Conservation (phyloP, 345 rosid genomes). For the Salix purpurea region DNA sequence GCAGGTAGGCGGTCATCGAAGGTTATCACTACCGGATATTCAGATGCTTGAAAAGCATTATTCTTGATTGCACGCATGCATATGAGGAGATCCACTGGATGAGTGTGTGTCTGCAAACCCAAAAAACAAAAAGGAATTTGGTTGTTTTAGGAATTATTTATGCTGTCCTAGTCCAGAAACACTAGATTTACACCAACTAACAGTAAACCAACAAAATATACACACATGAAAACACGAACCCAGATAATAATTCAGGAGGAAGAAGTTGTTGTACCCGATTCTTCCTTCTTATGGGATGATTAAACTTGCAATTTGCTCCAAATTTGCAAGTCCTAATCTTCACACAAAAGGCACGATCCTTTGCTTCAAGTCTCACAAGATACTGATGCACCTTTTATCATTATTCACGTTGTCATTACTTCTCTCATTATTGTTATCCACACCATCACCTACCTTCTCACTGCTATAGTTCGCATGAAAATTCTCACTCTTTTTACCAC, state of each 20-base stretch:
- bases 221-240: not conserved
- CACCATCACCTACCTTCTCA: conserved; percentile 3
- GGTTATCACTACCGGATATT: conserved; percentile 77
- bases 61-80: conserved; percentile 58
- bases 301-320: conserved; percentile 82
- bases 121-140: no score
- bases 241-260: not conserved
- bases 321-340: conserved; percentile 75
- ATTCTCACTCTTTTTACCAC: not conserved
- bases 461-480: not conserved
- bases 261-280: conserved; percentile 38
- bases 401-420: not conserved
- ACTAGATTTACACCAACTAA: not conserved
- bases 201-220: not conserved
- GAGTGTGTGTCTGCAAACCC: conserved; percentile 42
- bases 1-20: conserved; percentile 69
- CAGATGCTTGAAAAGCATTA: conserved; percentile 54
- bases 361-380: conserved; percentile 74
- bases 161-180: not conserved
- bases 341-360: conserved; percentile 76
- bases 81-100: conserved; percentile 51
- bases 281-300: conserved; percentile 61
- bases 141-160: no score
- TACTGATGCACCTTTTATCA: conserved; percentile 17
- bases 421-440: not conserved